Conservation (phyloP, 2,329 filamentous ascomycete genomes). For the Xylaria sp. region DNA sequence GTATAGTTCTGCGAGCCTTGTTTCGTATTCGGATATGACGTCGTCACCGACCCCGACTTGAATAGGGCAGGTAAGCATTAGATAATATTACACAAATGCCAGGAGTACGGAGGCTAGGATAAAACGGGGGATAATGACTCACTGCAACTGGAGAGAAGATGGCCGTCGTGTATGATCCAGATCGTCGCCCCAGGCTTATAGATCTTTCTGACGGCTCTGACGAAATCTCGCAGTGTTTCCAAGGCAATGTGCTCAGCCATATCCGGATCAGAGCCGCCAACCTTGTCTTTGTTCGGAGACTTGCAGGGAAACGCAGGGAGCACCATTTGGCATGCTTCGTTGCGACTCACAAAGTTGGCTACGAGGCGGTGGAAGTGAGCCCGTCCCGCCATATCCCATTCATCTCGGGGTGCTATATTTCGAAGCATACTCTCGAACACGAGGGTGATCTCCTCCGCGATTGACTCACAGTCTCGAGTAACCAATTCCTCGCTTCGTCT, state of each 20-base stretch:
- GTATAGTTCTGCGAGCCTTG: slow-evolving; percentile 41
- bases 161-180: slow-evolving; percentile 48
- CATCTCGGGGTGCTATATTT: slow-evolving; percentile 32
- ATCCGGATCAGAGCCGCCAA: slow-evolving; percentile 42
- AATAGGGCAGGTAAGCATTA: neutral
- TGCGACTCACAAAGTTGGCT: slow-evolving; percentile 33
- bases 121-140: slow-evolving; percentile 11
- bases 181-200: slow-evolving; percentile 44
- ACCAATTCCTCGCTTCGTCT: neutral
- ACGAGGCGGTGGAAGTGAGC: slow-evolving; percentile 32
- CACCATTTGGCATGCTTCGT: slow-evolving; percentile 36
- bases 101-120: too few relatives aligned
- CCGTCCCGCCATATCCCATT: slow-evolving; percentile 33
- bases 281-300: slow-evolving; percentile 45
- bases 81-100: neutral
- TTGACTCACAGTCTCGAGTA: neutral
- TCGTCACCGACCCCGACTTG: slow-evolving; percentile 50
- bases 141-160: slow-evolving; percentile 51
- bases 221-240: slow-evolving; percentile 39
- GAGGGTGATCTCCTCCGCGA: slow-evolving; percentile 18
- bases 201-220: slow-evolving; percentile 38
- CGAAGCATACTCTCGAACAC: slow-evolving; percentile 37
- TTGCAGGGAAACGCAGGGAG: slow-evolving; percentile 50
- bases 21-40: slow-evolving; percentile 39
- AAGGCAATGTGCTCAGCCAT: slow-evolving; percentile 45